A percentile compares a stretch with the other conserved stretches of the same genome.
Conservation (phyloP, 164 flowering plant genomes). For the Paratinospora sagittata region DNA sequence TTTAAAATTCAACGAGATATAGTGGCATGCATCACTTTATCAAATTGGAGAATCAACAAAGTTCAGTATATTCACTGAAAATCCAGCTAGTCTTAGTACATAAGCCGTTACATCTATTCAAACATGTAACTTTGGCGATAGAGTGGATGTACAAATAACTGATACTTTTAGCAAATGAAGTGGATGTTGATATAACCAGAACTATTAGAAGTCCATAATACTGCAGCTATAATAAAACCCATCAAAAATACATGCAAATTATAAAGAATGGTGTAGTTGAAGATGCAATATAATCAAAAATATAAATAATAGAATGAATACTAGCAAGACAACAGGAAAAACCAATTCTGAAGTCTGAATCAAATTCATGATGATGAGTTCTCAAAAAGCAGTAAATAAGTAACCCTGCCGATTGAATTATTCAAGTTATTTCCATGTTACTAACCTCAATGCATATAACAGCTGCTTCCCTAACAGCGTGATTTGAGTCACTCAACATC, state of each 20-base stretch:
- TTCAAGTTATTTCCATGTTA: background rate
- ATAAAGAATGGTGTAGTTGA: background rate
- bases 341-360: background rate
- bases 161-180: too few relatives aligned
- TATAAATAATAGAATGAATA: background rate
- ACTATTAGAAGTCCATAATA: background rate
- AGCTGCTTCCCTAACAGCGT: constrained; percentile 87
- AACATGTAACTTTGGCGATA: too few relatives aligned
- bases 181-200: too few relatives aligned
- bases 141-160: too few relatives aligned
- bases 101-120: too few relatives aligned
- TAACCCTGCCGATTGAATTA: too few relatives aligned
- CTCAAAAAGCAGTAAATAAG: background rate
- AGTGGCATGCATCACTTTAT: too few relatives aligned
- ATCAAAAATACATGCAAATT: background rate
- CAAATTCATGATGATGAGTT: background rate
- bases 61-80: too few relatives aligned
- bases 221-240: background rate
- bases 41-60: too few relatives aligned
- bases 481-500: constrained; percentile 88
- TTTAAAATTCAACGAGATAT: too few relatives aligned
- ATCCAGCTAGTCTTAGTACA: too few relatives aligned
- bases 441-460: constrained; percentile 85
- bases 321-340: background rate
- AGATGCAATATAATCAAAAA: background rate